Evolutionary conservation across 805 yeast species (phyloP).

Genomic region (Jamesozyma lodderae): DNA sequence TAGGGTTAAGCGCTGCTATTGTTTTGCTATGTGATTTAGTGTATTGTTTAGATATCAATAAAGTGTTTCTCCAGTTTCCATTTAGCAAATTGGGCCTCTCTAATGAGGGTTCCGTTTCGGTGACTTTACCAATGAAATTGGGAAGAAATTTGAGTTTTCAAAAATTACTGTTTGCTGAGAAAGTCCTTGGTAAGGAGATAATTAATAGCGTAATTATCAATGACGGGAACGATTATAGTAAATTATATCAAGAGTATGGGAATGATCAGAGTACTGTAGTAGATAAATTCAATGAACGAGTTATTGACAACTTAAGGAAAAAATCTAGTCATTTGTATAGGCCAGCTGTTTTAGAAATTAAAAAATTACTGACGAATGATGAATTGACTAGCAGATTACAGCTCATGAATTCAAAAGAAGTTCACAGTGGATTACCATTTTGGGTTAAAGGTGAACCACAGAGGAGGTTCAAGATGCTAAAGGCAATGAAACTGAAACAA

Average conservation of each 20-base stretch:
- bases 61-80: conserved; percentile 57
- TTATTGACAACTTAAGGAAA: conserved; percentile 33
- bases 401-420: conserved; percentile 55
- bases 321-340: conserved; percentile 32
- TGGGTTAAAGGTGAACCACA: conserved; percentile 75
- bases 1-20: conserved; percentile 69
- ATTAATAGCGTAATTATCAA: conserved; percentile 28
- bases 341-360: conserved; percentile 38
- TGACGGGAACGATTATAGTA: neutral
- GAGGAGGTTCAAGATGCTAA: conserved; percentile 46
- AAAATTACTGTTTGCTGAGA: conserved; percentile 60
- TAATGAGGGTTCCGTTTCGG: conserved; percentile 70
- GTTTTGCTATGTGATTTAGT: conserved; percentile 70
- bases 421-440: conserved; percentile 54
- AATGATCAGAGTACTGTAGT: conserved; percentile 25
- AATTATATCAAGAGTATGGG: conserved; percentile 35
- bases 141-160: conserved; percentile 69
- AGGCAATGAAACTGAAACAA: conserved; percentile 41
- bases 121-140: conserved; percentile 57
- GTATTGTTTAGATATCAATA: conserved; percentile 45
- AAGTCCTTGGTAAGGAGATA: conserved; percentile 53
- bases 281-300: conserved; percentile 40
- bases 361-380: conserved; percentile 31
- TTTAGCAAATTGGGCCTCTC: conserved; percentile 77
- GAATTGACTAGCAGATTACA: conserved; percentile 28